These are phyloP conservation scores for Tephrocybe sp. DNA, from an alignment of 768 basidiomycete species.

Conservation along the genomic window DNA sequence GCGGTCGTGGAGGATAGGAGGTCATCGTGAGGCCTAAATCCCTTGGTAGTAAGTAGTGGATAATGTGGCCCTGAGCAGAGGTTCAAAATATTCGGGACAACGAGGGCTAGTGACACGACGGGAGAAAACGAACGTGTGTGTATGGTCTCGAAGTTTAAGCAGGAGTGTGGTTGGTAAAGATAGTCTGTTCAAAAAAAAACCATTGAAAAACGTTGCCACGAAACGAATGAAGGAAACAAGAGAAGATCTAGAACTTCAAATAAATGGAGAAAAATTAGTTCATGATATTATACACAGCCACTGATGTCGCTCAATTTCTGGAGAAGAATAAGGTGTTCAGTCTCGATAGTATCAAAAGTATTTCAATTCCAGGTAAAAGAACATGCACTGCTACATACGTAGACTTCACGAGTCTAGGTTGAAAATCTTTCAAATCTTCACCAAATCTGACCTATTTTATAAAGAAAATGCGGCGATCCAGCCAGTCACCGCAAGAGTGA, in stretches of 20 bases:
- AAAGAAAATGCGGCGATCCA: constrained; percentile 6
- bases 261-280: too few species aligned
- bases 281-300: neutral
- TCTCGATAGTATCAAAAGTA: too few species aligned
- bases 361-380: too few species aligned
- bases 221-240: too few species aligned
- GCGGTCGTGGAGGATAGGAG: constrained; percentile 20
- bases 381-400: too few species aligned
- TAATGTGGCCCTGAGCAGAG: neutral
- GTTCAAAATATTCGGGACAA: constrained; percentile 8
- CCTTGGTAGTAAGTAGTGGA: neutral
- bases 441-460: neutral
- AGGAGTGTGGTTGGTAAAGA: neutral
- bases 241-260: too few species aligned
- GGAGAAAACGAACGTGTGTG: neutral
- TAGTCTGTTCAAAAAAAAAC: constrained; percentile 1
- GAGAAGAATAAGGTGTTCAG: too few species aligned
- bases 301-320: neutral
- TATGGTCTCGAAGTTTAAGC: constrained; percentile 36
- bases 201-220: neutral
- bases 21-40: constrained; percentile 7
- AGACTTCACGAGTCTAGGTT: neutral
- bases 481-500: constrained; percentile 1
- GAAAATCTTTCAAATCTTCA: neutral
- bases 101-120: constrained; percentile 6